Percentiles rank a stretch among this genome's conserved stretches.
Evolutionary conservation across 2,329 filamentous ascomycete species (phyloP).

Genomic region (Monilinia fructigena): DNA sequence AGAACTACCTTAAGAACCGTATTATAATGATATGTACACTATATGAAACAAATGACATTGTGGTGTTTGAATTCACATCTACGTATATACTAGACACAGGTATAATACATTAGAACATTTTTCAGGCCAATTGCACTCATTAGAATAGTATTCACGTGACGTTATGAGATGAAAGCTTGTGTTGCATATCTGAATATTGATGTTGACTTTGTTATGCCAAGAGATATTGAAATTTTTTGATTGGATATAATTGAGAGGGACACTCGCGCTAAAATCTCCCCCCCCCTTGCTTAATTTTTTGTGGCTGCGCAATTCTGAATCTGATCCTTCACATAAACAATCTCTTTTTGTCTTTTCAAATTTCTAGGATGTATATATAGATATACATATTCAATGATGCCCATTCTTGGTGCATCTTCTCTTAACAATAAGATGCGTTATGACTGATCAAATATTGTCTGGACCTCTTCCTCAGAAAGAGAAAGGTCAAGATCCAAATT

Average conservation of each 20-base stretch:
- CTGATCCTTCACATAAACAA: too few relatives aligned
- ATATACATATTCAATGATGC: neutral
- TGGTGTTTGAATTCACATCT: too few relatives aligned
- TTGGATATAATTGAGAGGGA: neutral
- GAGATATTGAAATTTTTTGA: neutral
- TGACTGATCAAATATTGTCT: neutral
- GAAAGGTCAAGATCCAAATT: constrained; percentile 15
- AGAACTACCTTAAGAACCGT: too few relatives aligned
- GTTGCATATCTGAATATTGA: constrained; percentile 11
- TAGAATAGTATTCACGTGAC: neutral
- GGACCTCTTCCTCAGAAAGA: neutral
- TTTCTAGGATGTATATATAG: too few relatives aligned
- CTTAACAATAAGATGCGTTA: constrained; percentile 6
- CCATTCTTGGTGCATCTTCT: constrained; percentile 7
- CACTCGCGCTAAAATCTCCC: neutral
- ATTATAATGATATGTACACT: too few relatives aligned
- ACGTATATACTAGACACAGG: too few relatives aligned
- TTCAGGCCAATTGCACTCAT: neutral
- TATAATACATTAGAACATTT: too few relatives aligned
- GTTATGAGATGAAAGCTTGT: neutral
- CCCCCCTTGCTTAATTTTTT: too few relatives aligned
- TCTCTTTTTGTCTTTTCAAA: too few relatives aligned
- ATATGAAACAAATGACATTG: too few relatives aligned
- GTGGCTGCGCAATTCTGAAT: too few relatives aligned
- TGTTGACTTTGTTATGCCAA: neutral